These are phyloP conservation scores for Ophiostoma piceae DNA, from an alignment of 2,329 filamentous ascomycete species.

Conservation along the genomic window DNA sequence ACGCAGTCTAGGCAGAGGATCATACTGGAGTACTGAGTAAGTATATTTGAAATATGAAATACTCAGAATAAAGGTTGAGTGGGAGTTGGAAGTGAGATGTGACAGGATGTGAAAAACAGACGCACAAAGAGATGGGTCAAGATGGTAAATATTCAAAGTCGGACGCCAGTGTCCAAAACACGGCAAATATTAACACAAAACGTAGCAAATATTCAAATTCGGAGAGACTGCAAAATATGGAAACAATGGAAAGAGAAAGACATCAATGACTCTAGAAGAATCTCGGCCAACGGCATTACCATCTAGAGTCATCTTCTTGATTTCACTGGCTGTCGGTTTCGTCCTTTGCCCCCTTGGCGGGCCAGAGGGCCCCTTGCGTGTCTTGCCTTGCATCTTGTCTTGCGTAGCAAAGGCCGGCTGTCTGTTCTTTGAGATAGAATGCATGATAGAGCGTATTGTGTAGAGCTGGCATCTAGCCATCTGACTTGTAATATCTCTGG, in stretches of 20 bases:
- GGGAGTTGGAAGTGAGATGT: background rate
- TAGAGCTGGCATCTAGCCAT: background rate
- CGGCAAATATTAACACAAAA: no score
- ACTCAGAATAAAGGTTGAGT: background rate
- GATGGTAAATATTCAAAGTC: background rate
- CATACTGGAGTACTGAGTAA: background rate
- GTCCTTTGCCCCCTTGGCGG: slow-evolving; percentile 5
- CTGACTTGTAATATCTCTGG: background rate
- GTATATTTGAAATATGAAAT: background rate
- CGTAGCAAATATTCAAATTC: background rate
- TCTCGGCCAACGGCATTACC: background rate
- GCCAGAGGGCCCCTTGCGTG: slow-evolving; percentile 1
- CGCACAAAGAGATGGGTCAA: background rate
- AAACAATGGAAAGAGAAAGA: background rate
- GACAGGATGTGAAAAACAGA: background rate
- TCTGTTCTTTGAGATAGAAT: background rate
- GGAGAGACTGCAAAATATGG: background rate
- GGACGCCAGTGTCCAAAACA: no score
- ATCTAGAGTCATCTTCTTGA: background rate
- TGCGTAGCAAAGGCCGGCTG: background rate
- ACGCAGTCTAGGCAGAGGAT: slow-evolving; percentile 1
- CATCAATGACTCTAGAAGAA: background rate
- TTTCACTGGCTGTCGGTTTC: slow-evolving; percentile 1
- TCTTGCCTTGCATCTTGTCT: background rate
- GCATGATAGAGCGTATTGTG: no score